Conservation (phyloP, 179 eudicot genomes). For the Actinidia arguta region DNA sequence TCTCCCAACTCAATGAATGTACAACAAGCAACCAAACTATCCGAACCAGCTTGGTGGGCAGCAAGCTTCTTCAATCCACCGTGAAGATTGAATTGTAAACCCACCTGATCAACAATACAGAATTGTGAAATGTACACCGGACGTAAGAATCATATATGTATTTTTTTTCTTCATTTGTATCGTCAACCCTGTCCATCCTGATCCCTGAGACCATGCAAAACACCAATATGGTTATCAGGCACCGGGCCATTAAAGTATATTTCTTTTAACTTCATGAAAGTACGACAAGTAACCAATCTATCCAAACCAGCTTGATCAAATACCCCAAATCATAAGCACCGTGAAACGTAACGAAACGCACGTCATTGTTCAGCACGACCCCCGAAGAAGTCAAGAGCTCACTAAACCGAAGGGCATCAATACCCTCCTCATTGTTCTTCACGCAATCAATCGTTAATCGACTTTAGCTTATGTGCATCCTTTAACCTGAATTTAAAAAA, state of each 20-base stretch:
- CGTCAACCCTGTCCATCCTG: too few species aligned
- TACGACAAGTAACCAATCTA: slow-evolving; percentile 24
- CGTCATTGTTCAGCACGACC: slow-evolving; percentile 26
- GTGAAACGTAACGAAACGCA: slow-evolving; percentile 31
- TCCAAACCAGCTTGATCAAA: slow-evolving; percentile 34
- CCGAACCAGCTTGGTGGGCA: slow-evolving; percentile 43
- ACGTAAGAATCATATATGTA: slow-evolving; percentile 35
- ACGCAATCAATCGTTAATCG: slow-evolving; percentile 30
- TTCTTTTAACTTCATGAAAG: slow-evolving; percentile 25
- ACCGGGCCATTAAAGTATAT: too few species aligned
- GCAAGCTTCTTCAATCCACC: slow-evolving; percentile 45
- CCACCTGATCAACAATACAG: too few species aligned
- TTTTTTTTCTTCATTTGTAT: too few species aligned
- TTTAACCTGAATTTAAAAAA: too few species aligned
- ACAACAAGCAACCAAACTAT: slow-evolving; percentile 37
- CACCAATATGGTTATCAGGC: too few species aligned
- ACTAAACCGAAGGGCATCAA: slow-evolving; percentile 19
- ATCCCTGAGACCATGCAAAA: too few species aligned
- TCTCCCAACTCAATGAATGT: slow-evolving; percentile 33
- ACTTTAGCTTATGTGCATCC: slow-evolving; percentile 20
- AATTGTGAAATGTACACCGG: too few species aligned
- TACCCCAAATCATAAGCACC: slow-evolving; percentile 32
- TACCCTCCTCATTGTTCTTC: slow-evolving; percentile 29
- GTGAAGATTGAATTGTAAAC: slow-evolving; percentile 32
- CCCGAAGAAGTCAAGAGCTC: slow-evolving; percentile 35